Evolutionary conservation across 1,284 basidiomycete species (phyloP).

Genomic region (Veloboletus limbatus): DNA sequence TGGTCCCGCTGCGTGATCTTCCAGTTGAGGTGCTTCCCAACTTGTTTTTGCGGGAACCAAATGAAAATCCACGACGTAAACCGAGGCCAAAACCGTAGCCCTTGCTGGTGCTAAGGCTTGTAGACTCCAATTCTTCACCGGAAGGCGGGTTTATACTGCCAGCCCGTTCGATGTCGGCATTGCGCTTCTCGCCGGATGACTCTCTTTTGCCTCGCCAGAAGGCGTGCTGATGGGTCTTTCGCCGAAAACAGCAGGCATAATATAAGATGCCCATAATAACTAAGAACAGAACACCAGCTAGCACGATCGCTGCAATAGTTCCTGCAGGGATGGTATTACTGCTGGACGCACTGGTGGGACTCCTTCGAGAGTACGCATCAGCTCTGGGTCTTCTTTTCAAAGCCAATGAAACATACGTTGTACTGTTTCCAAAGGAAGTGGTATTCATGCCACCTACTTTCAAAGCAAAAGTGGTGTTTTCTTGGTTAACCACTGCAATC

Average conservation of each 20-base stretch:
- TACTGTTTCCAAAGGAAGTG: slow-evolving; percentile 35
- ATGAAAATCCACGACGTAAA: slow-evolving; percentile 28
- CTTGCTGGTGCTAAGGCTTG: slow-evolving; percentile 30
- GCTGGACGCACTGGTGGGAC: slow-evolving; percentile 11
- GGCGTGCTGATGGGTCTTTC: slow-evolving; percentile 32
- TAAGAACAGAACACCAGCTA: slow-evolving; percentile 53
- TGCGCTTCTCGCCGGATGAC: background rate
- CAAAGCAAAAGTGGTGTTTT: slow-evolving; percentile 46
- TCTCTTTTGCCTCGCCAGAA: background rate
- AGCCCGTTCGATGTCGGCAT: slow-evolving; percentile 12
- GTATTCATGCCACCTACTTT: slow-evolving; percentile 38
- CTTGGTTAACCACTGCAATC: slow-evolving; percentile 54
- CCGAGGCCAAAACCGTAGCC: slow-evolving; percentile 35
- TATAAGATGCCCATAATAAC: slow-evolving; percentile 40
- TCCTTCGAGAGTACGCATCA: slow-evolving; percentile 15
- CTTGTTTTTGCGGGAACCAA: slow-evolving; percentile 27
- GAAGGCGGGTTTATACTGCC: slow-evolving; percentile 8
- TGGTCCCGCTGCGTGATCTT: slow-evolving; percentile 11
- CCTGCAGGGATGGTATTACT: slow-evolving; percentile 39
- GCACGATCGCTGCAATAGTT: slow-evolving; percentile 59
- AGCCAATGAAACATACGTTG: slow-evolving; percentile 25
- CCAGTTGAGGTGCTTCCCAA: slow-evolving; percentile 18
- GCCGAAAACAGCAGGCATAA: slow-evolving; percentile 45
- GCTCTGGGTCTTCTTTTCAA: background rate
- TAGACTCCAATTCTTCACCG: slow-evolving; percentile 27